Evolutionary conservation across 2,329 filamentous ascomycete species (phyloP), one percentile per base, ranked within the genome.

Genomic region (Xylaria sp.): DNA sequence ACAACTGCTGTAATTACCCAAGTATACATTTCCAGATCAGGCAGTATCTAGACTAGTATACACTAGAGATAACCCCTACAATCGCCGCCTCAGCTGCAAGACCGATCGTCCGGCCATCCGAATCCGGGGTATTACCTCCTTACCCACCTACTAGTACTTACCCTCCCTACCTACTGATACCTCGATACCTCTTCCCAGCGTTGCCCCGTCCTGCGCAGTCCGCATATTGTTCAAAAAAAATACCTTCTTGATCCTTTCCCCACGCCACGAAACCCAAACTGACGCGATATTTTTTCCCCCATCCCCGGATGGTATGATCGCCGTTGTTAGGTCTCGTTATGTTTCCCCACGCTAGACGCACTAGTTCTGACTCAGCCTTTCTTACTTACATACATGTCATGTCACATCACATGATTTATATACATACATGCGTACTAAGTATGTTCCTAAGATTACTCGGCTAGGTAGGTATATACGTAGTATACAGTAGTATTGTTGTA

Each of bases 281-380:
- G 44, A 47, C 5, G 32, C 32, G 18, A 23, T 18, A 42, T 21
- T 35, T 35, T 2, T 6, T 18, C 16, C 40, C 40, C 40, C 8
- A 21, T 4, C 3, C 29, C 25, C 50, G 25, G 29, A 53, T 53
- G 29, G 13, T 37, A 23, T 55, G 51, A 55, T 55, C 29, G 5
- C 29, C 51, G 51, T 55, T 53, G 27, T 35, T 13, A 18, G 2
- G 51, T 55, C 29, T 8, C 29, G n/a, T 21, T 21, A 25, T 48
- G 3, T 5, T 35, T 29, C 27, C 51, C 27, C 51, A 35, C 44
- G 51, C 51, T 35, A 32, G 29, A 21, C 16, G 27, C 51, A 21
- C 51, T 55, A 55, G 51, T 55, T 55, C 51, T 55, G 51, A 55
- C 51, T 55, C 51, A 55, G 51, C 51, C 25, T 37, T 54, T 18